Evolutionary conservation across 2,329 filamentous ascomycete genomes (phyloP), one percentile per base, ranked within the genome.

Genomic region (Neofusicoccum ribis): DNA sequence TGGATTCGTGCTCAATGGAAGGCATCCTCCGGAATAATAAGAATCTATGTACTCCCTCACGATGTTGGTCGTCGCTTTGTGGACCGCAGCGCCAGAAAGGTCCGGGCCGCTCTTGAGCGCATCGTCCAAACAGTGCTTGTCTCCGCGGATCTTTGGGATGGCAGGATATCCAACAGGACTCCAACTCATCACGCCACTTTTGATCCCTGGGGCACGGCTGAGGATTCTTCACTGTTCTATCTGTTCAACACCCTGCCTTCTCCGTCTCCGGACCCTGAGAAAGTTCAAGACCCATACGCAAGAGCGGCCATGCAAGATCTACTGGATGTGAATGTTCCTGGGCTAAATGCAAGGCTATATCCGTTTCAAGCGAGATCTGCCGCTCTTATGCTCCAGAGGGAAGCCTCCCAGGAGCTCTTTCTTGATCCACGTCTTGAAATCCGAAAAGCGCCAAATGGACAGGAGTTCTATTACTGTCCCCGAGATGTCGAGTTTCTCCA

Each of bases 301-400:
- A 81, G 80, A 54, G 79, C 83, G 31, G 83, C 85, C 0, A 84
- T 90, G 72, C 77, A 83, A 46, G 81, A 82, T 31, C 73, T 93
- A 1, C 73, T 91, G 1, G 75, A 80, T 23, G 73, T 68, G 71
- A 41, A 67, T 69, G 15, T 68, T 67, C 68, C 67, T 41, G 90
- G 89, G 0, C 74, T 93, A 5, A 84, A 76, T 14, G 91, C 91
- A 0, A 78, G 79, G 0, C 80, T 97, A 0, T 91, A 95, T 73
- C 83, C 86, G 0, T 96, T 96, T 70, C 94, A 98, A 74, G 85
- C 89, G 59, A 85, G 89, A 50, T 94, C 93, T 0, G 89, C 90
- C 0, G 91, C 91, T 3, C 75, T 89, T 34, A 97, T 98, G 93
- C 79, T 97, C 17, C 89, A 95, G 73, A 88, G 89, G 62, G 94